Evolutionary conservation across 2,329 filamentous ascomycete genomes (phyloP), one percentile per base, ranked within the genome.

Genomic region (Ophiostoma piceae): DNA sequence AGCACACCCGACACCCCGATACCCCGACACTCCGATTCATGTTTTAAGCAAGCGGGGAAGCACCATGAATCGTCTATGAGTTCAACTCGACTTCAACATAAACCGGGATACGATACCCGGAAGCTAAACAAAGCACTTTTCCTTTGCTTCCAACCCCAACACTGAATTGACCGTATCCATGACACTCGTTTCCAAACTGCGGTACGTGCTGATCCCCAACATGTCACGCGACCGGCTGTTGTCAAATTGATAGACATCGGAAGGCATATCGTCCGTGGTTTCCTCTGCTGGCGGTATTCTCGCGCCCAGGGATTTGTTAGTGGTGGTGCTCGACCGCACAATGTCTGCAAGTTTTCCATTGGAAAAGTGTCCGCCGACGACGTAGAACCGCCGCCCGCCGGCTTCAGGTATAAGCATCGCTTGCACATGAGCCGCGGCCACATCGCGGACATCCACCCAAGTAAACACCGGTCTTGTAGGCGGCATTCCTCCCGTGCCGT

Each of bases 161-260:
- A 81, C 78, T 11, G 79, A 81, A 70, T 72, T 71, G 0, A 90
- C 86, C 6, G 86, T 84, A 78, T 90, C 89, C 26, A 81, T 78
- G 69, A 91, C 83, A 67, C 82, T 85, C 75, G 86, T 79, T 75
- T 89, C 84, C 60, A 92, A 78, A 0, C 78, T 77, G 71, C 76
- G 85, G 75, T 87, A 91, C 75, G 87, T 80, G 1, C 1, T 32
- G 32, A 91, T 73, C 0, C 87, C 87, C 66, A 92, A 74, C 0
- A 90, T 74, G 68, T 85, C 79, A 73, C 80, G 82, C 6, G 82
- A 84, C 74, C 83, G 81, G 66, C 77, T 79, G 74, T 87, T 89
- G 77, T 90, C 82, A 75, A 84, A 85, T 66, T 79, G 78, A 76
- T 83, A 88, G 16, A 87, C 76, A 2, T 84, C 84, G 2, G 78